Percentiles rank a stretch among this genome's conserved stretches.
These are phyloP conservation scores for Dendrobium nobile DNA, from an alignment of 106 monocot genomes.

Conservation along the genomic window DNA sequence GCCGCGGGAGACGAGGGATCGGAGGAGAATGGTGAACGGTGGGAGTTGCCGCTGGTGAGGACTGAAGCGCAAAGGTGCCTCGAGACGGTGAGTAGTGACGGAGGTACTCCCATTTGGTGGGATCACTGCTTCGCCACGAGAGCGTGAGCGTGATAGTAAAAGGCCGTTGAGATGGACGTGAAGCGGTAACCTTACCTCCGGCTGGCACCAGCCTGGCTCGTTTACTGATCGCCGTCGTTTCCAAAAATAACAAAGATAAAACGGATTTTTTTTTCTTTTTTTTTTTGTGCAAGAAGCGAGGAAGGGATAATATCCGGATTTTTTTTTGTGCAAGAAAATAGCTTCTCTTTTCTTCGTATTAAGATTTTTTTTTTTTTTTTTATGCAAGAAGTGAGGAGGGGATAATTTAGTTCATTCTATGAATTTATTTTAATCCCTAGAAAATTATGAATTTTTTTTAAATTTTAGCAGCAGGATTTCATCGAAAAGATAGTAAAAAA, in stretches of 20 bases:
- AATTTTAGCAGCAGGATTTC: not conserved
- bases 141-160: not conserved
- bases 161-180: no score
- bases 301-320: no score
- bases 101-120: slow-evolving; percentile 15
- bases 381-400: not conserved
- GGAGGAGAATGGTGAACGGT: slow-evolving; percentile 3
- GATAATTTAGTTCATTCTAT: not conserved
- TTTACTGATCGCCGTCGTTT: not conserved
- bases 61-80: slow-evolving; percentile 9
- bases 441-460: not conserved
- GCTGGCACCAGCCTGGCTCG: not conserved
- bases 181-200: no score
- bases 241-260: not conserved
- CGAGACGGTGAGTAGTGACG: slow-evolving; percentile 11
- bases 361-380: not conserved
- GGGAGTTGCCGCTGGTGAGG: not conserved
- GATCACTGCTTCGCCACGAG: slow-evolving; percentile 17
- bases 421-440: not conserved
- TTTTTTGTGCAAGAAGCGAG: not conserved
- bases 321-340: no score
- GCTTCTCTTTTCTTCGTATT: no score
- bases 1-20: not conserved
- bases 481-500: no score
- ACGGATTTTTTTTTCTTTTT: not conserved